Conservation (phyloP, 345 rosid species). For the Populus simonii region DNA sequence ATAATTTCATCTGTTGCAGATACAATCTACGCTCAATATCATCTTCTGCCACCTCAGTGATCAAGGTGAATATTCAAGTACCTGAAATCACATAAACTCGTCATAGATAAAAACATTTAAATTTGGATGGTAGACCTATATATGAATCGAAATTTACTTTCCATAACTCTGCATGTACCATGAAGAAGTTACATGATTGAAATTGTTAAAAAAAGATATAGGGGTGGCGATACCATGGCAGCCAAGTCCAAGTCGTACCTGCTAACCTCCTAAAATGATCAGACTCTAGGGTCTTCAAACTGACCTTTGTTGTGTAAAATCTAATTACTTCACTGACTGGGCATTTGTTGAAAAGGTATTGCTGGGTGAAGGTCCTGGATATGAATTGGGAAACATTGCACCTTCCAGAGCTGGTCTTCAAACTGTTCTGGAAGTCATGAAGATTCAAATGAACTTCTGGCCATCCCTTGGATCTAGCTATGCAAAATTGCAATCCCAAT, state of each 20-base stretch:
- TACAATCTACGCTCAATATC: slow-evolving; percentile 97
- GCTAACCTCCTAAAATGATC: neutral
- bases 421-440: slow-evolving; percentile 76
- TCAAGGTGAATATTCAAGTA: slow-evolving; percentile 56
- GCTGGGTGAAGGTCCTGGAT: slow-evolving; percentile 60
- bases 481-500: slow-evolving; percentile 51
- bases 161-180: neutral
- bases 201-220: neutral
- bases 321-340: slow-evolving; percentile 13
- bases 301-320: too few relatives aligned
- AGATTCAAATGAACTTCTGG: slow-evolving; percentile 82
- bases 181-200: neutral
- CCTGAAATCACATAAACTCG: neutral
- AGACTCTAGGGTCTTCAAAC: too few relatives aligned
- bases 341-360: slow-evolving; percentile 44
- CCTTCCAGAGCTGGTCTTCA: slow-evolving; percentile 72
- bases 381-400: slow-evolving; percentile 29
- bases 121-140: neutral
- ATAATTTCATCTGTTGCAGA: slow-evolving; percentile 39
- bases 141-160: neutral
- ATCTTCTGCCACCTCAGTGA: slow-evolving; percentile 87
- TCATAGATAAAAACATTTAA: neutral
- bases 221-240: neutral
- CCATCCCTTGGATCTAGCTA: slow-evolving; percentile 43
- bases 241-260: too few relatives aligned